Evolutionary conservation across 2,329 filamentous ascomycete species (phyloP), one percentile per base, ranked within the genome.

Genomic region (Penicillium olsonii): DNA sequence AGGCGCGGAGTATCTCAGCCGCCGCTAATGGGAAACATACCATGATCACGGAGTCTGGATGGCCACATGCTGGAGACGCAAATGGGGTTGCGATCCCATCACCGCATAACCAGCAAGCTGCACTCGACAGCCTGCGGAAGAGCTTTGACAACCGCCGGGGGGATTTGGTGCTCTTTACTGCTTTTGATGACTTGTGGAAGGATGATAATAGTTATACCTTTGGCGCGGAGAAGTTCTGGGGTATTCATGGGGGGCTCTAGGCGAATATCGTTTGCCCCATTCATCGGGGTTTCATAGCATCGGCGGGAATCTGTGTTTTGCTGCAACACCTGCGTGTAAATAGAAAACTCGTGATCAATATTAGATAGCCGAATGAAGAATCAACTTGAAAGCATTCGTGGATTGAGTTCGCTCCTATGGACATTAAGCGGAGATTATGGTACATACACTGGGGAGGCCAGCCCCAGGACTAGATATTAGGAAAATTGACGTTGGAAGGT

Each of bases 181-280:
- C 88, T 3, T 92, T 86, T 74, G 87, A 95, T 69, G 87, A 90
- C 54, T 63, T 78, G 42, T 95, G 90, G 90, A 95, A 95, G 78
- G 67, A 74, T 34, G 80, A 87, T 57, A 78, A 74, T 45, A 67
- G 75, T 2, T 76, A 69, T 18, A 87, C 87, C 1, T 88, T 86
- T 68, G 80, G 83, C 50, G 83, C 87, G 2, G 90, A 95, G 74
- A 81, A 84, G 67, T 90, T 78, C 71, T 94, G 89, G 87, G 90
- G 89, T 26, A 82, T 88, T 42, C 27, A 60, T 37, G 27, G 45
- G 7, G 40, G 31, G 20, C 24, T 49, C 8, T 49, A 40, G 41
- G 19, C 9, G 6, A 53, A 43, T 35, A 24, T 27, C 15, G 17
- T 15, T 38, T 9, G 11, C 27, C 35, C 7, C 19, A 24, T 31